Evolutionary conservation across 345 rosid species (phyloP), one percentile per base, ranked within the genome.

Genomic region (Camelina hispida): DNA sequence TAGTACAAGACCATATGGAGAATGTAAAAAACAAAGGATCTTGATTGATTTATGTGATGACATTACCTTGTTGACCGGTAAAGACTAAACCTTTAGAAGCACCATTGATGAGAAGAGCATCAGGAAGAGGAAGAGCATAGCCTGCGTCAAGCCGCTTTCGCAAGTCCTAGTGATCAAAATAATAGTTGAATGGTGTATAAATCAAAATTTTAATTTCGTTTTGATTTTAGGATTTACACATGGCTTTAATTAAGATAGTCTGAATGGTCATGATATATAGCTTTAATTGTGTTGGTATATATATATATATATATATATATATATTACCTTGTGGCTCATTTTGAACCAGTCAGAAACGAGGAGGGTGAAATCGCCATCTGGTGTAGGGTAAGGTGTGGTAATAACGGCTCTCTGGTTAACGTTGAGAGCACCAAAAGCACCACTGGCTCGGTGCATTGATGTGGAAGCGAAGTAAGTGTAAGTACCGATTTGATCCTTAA

Each of bases 401-500:
- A 90, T 90, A 11, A 75, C 73, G 23, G 89, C 71, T 57, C 96
- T 84, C 51, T 83, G 79, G 30, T 77, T 74, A 54, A 90, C 7
- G 46, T 88, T 88, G 43, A 85, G 32, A 6, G 85, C 90, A 20
- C 93, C 93, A 68, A 79, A 89, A 53, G 85, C 97, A 44, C 98
- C 98, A 32, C 78, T 73, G 3, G 87, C 94, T 80, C 91, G 84
- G 11, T 91, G 98, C 81, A 91, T 20, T 5, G 43, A 40, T 11
- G 84, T 88, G 23, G 98, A 88, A 69, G 91, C 90, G 74, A 85
- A 91, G 83, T 93, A 93, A 42, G 58, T 77, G 74, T 6, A 88
- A 52, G 88, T 82, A 3, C 97, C 98, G 42, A 93, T 85, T 62
- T 93, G 97, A 54, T 93, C 98, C 65, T 93, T 93, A 35, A 81